These are phyloP conservation scores for Neurospora pannonica DNA, from an alignment of 495 filamentous ascomycete species.

Conservation along the genomic window DNA sequence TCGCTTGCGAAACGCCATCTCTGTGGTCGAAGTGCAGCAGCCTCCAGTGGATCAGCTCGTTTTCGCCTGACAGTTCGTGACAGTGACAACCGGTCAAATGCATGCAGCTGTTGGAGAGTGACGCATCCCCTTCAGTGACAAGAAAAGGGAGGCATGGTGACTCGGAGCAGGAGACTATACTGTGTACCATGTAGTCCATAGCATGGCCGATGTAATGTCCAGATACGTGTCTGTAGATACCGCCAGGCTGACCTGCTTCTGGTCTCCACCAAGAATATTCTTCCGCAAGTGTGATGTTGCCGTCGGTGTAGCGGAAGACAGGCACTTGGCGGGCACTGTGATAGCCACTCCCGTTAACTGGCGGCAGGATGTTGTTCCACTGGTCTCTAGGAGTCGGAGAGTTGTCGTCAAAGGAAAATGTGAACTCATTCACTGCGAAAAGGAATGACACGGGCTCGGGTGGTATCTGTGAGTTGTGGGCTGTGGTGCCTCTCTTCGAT, in stretches of 20 bases:
- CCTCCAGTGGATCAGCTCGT: constrained; percentile 6
- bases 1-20: constrained; percentile 9
- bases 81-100: not conserved
- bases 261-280: not conserved
- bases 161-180: not conserved
- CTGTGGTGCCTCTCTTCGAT: not conserved
- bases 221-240: not conserved
- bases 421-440: constrained; percentile 5
- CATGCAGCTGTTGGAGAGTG: not conserved
- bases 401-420: not conserved
- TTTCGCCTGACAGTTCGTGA: not conserved
- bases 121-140: not conserved
- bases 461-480: not conserved
- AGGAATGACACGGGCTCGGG: constrained; percentile 10
- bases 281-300: not conserved
- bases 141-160: not conserved
- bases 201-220: not conserved
- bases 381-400: not conserved
- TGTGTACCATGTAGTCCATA: not conserved
- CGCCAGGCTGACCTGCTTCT: not conserved
- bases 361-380: not conserved
- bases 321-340: not conserved
- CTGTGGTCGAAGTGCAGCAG: constrained; percentile 14
- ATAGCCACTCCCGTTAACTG: not conserved
- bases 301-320: not conserved